Base-by-base conservation (phyloP, 257 asterid genomes). In the Jaltomata sinuosa region DNA sequence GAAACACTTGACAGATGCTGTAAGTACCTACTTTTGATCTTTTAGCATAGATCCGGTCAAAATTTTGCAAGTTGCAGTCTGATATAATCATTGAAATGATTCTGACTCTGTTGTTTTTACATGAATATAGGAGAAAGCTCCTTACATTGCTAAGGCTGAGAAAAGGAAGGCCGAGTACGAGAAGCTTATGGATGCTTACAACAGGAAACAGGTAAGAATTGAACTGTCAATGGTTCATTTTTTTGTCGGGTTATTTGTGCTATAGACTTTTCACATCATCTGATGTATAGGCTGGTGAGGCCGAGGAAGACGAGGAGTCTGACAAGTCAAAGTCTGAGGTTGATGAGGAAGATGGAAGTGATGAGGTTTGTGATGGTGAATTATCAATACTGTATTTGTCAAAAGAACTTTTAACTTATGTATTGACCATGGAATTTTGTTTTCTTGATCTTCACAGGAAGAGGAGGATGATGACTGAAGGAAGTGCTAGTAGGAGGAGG, bases 131-230 rank as follows among this genome's bases (percentile, higher is more conserved):
- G 98, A 94, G 74, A 93, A 94, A 85, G 95, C 98, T 5, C 98
- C 97, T 0, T 93, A 49, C 83, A 53, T 89, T n/a, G 92, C 97
- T 2, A 91, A 93, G 87, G 95, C 98, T 0, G 95, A 94, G 74
- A 93, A 93, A 74, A 87, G 97, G 84, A 94, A 92, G 91, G 91
- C 12, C 0, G 97, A 94, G 3, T 93, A 93, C 18, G 97, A 94
- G 50, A 92, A 91, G 86, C 89, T 16, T 29, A 87, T 94, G 27
- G 88, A 85, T 53, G 98, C 96, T 31, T 94, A 94, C 92, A 94
- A 94, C 83, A 92, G 59, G 49, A 88, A 32, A 87, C 6, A 88
- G 38, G 98, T 92, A 88, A 15, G 19, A 25, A 62, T 3, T 11
- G n/a, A 11, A 1, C 12, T 40, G 0, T 22, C 6, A 11, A 5